Conservation (phyloP, 2,329 filamentous ascomycete genomes). For the Phyllachora maydis region DNA sequence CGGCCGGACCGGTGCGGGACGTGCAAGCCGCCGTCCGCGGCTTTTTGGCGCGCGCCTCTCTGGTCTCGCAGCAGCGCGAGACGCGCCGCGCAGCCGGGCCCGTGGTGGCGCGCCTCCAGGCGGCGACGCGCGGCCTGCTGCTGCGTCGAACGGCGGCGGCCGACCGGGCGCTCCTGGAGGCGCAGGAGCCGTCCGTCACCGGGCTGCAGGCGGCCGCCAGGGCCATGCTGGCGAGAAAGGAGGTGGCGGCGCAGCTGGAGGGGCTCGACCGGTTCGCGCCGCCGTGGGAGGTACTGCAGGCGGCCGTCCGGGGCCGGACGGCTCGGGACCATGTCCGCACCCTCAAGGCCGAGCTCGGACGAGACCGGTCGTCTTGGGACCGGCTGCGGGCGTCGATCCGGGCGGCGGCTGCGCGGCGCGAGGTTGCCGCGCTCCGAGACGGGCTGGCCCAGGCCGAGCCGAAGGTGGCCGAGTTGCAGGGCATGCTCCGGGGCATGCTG, state of each 20-base stretch:
- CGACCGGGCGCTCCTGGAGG: constrained; percentile 28
- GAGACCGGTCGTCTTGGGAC: constrained; percentile 20
- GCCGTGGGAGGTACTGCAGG: constrained; percentile 27
- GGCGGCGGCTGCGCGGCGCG: constrained; percentile 30
- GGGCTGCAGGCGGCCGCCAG: constrained; percentile 45
- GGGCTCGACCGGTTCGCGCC: constrained; percentile 26
- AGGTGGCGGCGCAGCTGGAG: constrained; percentile 27
- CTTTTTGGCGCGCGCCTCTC: constrained; percentile 37
- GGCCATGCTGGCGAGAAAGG: constrained; percentile 36
- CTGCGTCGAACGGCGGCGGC: constrained; percentile 33
- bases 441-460: constrained; percentile 22
- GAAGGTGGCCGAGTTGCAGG: constrained; percentile 31
- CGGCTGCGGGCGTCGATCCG: constrained; percentile 29
- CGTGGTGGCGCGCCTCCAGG: constrained; percentile 41
- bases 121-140: constrained; percentile 45
- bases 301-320: constrained; percentile 23
- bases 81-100: constrained; percentile 27
- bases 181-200: constrained; percentile 25
- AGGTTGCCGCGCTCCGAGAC: constrained; percentile 24
- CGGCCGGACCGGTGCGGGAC: constrained; percentile 40
- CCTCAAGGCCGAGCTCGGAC: constrained; percentile 24
- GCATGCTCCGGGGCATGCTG: constrained; percentile 38
- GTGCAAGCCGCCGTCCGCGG: constrained; percentile 49
- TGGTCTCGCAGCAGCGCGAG: constrained; percentile 33
- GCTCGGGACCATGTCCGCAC: constrained; percentile 21